A percentile compares a stretch with the other conserved stretches of the same genome.
These are phyloP conservation scores for barley (Hordeum vulgare) DNA, from an alignment of 176 grass and related monocot genomes.

Conservation along the genomic window DNA sequence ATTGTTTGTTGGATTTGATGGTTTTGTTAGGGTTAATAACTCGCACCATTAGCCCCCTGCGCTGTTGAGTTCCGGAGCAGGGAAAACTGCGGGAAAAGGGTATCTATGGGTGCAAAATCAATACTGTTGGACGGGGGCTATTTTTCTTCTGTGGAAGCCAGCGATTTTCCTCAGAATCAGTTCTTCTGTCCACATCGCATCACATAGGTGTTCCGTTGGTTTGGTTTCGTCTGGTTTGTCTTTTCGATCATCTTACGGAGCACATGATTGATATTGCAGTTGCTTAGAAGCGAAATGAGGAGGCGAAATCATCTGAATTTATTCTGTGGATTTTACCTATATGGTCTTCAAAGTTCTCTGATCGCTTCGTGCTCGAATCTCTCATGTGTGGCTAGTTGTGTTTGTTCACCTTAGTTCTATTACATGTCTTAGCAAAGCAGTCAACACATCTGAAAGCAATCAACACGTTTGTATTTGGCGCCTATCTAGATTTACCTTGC, in stretches of 20 bases:
- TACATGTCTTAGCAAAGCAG: background rate
- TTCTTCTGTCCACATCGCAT: conserved; percentile 33
- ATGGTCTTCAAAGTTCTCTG: conserved; percentile 73
- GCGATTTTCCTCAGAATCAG: conserved; percentile 17
- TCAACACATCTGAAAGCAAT: conserved; percentile 4
- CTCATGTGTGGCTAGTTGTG: background rate
- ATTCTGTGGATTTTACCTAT: conserved; percentile 19
- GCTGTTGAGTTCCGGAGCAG: conserved; percentile 17
- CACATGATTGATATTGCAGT: background rate
- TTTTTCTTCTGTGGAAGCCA: conserved; percentile 22
- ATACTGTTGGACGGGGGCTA: conserved; percentile 23
- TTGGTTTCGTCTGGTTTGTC: background rate
- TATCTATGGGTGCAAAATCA: conserved; percentile 42
- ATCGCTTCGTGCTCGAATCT: background rate
- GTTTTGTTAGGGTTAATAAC: background rate
- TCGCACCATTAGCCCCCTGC: conserved; percentile 64
- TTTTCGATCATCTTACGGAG: background rate
- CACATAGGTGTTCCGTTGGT: too few relatives aligned
- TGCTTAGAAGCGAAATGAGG: conserved; percentile 34
- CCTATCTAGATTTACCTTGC: background rate
- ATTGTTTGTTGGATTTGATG: background rate
- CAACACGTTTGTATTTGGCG: too few relatives aligned
- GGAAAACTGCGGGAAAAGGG: conserved; percentile 50
- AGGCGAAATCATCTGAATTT: conserved; percentile 16
- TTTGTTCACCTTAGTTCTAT: background rate